A percentile compares a stretch with the other conserved stretches of the same genome.
Conservation (phyloP, 805 yeast species). For the Vanderwaltozyma polyspora region DNA sequence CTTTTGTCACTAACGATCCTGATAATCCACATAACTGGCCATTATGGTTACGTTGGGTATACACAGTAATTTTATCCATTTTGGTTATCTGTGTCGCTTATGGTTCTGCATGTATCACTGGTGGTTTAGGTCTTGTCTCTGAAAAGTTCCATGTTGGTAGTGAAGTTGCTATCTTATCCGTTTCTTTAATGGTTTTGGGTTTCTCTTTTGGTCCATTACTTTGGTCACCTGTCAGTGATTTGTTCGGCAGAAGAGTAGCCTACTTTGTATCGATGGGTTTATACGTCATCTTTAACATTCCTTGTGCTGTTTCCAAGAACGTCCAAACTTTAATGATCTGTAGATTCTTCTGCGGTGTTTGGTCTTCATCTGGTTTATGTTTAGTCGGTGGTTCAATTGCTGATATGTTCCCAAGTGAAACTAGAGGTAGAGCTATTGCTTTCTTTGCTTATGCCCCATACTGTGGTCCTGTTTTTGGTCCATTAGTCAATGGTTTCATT, state of each 20-base stretch:
- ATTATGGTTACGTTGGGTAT: slow-evolving; percentile 41
- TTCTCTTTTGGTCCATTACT: slow-evolving; percentile 77
- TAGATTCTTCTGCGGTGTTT: slow-evolving; percentile 79
- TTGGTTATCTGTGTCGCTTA: slow-evolving; percentile 84
- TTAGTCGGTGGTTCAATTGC: slow-evolving; percentile 87
- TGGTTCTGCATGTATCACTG: slow-evolving; percentile 85
- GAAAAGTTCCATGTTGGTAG: slow-evolving; percentile 56
- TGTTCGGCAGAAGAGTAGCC: slow-evolving; percentile 74
- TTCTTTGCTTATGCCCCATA: slow-evolving; percentile 87
- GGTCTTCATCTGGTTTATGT: slow-evolving; percentile 70
- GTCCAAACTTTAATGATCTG: slow-evolving; percentile 72
- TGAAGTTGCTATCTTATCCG: slow-evolving; percentile 70
- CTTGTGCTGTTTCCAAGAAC: slow-evolving; percentile 75
- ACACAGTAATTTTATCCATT: slow-evolving; percentile 55
- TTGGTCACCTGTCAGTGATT: slow-evolving; percentile 84
- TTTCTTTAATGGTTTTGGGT: slow-evolving; percentile 82
- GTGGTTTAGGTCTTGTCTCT: slow-evolving; percentile 57
- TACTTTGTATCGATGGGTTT: slow-evolving; percentile 65
- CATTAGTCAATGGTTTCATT: slow-evolving; percentile 78
- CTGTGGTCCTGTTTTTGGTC: slow-evolving; percentile 86
- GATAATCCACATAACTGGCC: slow-evolving; percentile 88
- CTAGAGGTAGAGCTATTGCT: slow-evolving; percentile 83
- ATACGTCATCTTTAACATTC: slow-evolving; percentile 71
- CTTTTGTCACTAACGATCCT: slow-evolving; percentile 68
- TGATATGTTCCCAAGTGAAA: slow-evolving; percentile 67